Base-by-base conservation (phyloP, 257 asterid species). In the Petrea volubilis region DNA sequence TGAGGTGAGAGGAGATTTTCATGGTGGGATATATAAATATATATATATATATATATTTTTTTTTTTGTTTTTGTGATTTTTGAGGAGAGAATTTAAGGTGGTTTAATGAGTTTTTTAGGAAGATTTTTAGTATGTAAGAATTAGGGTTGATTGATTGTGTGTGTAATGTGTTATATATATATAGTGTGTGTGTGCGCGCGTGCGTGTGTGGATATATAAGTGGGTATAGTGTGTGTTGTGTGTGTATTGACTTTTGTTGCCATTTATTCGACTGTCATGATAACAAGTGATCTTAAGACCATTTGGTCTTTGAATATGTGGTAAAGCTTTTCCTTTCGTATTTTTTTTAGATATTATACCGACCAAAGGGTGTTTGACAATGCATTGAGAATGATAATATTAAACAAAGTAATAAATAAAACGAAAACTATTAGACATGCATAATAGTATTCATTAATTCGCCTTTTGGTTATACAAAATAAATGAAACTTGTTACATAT, bases 1-100 rank as follows among this genome's bases (percentile, higher is more conserved):
- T 43, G 67, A 71, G 71, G 55, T 77, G 80, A 77, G 69, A 72
- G n/a, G 76, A 79, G 70, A 71, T 60, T 63, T 14, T 61, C 74
- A 71, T 79, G 60, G 46, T 27, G 49, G 73, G 23, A 14, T 24
- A 28, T 25, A 50, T 47, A 28, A 28, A 33, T 67, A 56, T 65
- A 38, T 7, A 38, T 38, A 38, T 38, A 7, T 38, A 38, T 38
- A 7, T 5, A 38, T 38, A 12, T 38, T 38, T 2, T n/a, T n/a
- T n/a, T n/a, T n/a, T n/a, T n/a, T n/a, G n/a, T n/a, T n/a, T 3
- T 5, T 58, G 25, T 51, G 51, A 7, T 50, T 0, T 50, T 69
- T 70, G 41, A 34, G 64, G 68, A 40, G 58, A 34, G 56, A 70
- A 13, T 20, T 24, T 31, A 21, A 28, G 50, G 74, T 31, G 69